phyloP scores from a whole-genome alignment of 208 protist species.

The Trypanosoma cruzi region DNA sequence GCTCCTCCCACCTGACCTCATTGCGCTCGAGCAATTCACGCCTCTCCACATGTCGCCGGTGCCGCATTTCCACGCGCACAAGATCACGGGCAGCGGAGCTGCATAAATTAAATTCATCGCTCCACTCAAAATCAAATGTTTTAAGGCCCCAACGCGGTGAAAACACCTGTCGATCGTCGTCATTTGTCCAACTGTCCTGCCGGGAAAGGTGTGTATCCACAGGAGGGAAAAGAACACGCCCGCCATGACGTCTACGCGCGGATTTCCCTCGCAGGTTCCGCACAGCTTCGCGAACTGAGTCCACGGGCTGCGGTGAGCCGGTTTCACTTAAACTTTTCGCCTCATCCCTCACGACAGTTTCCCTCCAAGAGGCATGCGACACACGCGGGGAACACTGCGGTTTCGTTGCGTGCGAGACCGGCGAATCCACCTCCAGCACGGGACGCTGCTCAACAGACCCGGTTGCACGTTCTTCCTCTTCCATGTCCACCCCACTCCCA shows the following conservation, averaged over 20 bases:
- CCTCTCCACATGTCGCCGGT: constrained; percentile 19
- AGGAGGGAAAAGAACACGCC: background rate
- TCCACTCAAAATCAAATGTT: constrained; percentile 12
- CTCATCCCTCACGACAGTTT: constrained; percentile 6
- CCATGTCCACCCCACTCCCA: background rate
- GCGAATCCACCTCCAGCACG: background rate
- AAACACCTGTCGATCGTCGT: background rate
- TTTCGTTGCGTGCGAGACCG: background rate
- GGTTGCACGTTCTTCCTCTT: background rate
- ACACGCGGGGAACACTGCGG: background rate
- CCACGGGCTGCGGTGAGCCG: background rate
- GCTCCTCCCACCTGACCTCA: constrained; percentile 26
- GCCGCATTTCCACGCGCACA: constrained; percentile 14
- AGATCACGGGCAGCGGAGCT: background rate
- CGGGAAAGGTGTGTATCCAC: background rate
- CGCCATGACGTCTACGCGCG: background rate
- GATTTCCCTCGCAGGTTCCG: background rate
- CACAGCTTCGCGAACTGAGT: background rate
- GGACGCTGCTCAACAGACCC: background rate
- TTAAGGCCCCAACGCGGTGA: constrained; percentile 1
- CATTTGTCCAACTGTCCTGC: background rate
- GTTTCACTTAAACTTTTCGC: background rate
- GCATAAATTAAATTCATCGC: background rate
- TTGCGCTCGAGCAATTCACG: constrained; percentile 26
- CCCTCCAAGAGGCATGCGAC: constrained; percentile 1